Base-by-base conservation (phyloP, 768 basidiomycete species). In the Leucocoprinus birnbaumii region DNA sequence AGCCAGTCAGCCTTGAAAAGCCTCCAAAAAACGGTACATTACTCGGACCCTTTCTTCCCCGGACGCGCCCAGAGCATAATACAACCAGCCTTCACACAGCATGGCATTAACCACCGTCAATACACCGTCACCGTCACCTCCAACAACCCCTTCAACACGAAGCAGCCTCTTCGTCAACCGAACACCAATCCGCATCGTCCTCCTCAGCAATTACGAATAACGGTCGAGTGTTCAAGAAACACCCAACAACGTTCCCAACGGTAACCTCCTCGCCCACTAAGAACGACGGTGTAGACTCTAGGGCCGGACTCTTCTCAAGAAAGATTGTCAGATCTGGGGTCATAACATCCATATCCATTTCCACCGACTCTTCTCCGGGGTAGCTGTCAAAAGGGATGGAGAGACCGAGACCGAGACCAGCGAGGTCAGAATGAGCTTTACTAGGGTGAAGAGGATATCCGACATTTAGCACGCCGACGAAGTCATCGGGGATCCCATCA, bases 381-480 rank as follows among this genome's bases (percentile, higher is more conserved):
- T 5, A 38, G 16, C 38, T 34, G 26, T 40, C 37, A 25, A 22
- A 14, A 18, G 35, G 49, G n/a, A n/a, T 8, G 13, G 8, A 8
- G 35, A 10, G 22, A 16, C 43, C 8, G 14, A 46, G 19, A 16
- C 44, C 52, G 7, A 53, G 52, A 11, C 45, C 45, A 34, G 37
- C 34, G n/a, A 47, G 52, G 22, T 46, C 25, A 24, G 26, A 27
- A 46, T 44, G 16, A 11, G 44, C 52, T 24, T 37, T 21, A 27
- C 52, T 53, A 5, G 52, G 52, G 8, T 44, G 43, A 18, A 53
- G 44, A 21, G 52, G 52, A 10, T 53, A 46, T 10, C 52, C 52
- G 6, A 47, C 35, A 18, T 41, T 25, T 22, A 46, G 34, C 5
- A 53, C 52, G 9, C 44, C 44, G 24, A 53, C 34, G 9, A 46